Conservation (phyloP, 2,329 filamentous ascomycete species). For the Penicillium sp. region DNA sequence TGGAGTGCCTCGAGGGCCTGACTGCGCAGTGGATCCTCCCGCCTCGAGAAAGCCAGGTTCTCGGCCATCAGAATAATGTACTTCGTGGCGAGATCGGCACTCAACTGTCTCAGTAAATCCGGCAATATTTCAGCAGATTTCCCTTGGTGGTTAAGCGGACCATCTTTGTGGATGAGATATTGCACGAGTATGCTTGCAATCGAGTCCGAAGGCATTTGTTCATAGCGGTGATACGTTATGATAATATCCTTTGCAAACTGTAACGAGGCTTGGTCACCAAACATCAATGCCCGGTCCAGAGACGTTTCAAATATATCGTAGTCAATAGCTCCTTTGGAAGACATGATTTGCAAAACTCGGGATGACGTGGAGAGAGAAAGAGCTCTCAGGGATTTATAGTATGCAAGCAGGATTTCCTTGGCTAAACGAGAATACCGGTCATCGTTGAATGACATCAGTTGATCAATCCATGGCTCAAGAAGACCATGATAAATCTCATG, state of each 20-base stretch:
- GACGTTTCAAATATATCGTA: constrained; percentile 25
- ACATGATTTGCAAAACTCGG: constrained; percentile 4
- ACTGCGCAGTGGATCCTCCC: constrained; percentile 13
- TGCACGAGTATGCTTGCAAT: constrained; percentile 24
- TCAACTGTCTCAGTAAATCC: constrained; percentile 19
- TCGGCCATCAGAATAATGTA: constrained; percentile 33
- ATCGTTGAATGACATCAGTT: constrained; percentile 19
- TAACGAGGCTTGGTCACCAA: constrained; percentile 16
- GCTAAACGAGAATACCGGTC: constrained; percentile 2
- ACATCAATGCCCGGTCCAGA: constrained; percentile 24
- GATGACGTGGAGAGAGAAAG: constrained; percentile 3
- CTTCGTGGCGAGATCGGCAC: constrained; percentile 22
- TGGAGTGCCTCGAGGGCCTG: constrained; percentile 29
- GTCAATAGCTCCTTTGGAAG: neutral
- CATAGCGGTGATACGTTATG: constrained; percentile 21
- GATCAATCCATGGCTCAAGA: constrained; percentile 29
- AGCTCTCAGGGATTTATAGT: constrained; percentile 6
- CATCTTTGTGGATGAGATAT: neutral
- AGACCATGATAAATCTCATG: constrained; percentile 28
- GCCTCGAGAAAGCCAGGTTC: constrained; percentile 21
- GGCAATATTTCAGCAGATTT: neutral
- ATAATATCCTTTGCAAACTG: constrained; percentile 29
- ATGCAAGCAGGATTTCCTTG: constrained; percentile 3
- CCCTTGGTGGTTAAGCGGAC: neutral
- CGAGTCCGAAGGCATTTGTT: constrained; percentile 16